Evolutionary conservation across 345 rosid species (phyloP).

Genomic region (thale cress (Arabidopsis thaliana)): DNA sequence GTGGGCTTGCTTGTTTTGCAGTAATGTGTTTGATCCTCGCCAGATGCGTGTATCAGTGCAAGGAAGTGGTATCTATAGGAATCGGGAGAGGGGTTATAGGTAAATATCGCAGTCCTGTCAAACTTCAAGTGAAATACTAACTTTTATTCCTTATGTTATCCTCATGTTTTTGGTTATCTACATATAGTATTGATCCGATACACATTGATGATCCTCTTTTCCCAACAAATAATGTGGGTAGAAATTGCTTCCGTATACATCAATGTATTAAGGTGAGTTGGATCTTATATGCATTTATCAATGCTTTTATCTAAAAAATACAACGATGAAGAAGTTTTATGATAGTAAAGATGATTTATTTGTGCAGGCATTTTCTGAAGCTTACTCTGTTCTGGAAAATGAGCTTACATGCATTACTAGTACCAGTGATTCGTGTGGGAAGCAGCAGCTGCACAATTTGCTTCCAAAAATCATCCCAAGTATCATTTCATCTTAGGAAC

Average conservation of each 20-base stretch:
- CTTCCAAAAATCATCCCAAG: slow-evolving; percentile 86
- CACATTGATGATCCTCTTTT: slow-evolving; percentile 96
- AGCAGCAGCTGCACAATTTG: slow-evolving; percentile 51
- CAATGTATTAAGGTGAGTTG: slow-evolving; percentile 90
- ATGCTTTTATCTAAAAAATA: neutral
- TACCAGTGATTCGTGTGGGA: slow-evolving; percentile 52
- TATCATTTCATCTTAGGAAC: slow-evolving; percentile 47
- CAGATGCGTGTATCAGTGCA: slow-evolving; percentile 94
- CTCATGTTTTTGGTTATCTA: slow-evolving; percentile 31
- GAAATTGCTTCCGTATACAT: slow-evolving; percentile 98
- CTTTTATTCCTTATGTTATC: slow-evolving; percentile 21
- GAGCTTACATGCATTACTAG: slow-evolving; percentile 63
- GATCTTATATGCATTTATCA: slow-evolving; percentile 26
- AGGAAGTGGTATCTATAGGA: slow-evolving; percentile 88
- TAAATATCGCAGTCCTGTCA: slow-evolving; percentile 45
- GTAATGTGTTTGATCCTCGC: slow-evolving; percentile 99
- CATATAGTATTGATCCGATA: slow-evolving; percentile 86
- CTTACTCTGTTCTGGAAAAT: slow-evolving; percentile 79
- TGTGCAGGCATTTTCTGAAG: slow-evolving; percentile 95
- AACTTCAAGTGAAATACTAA: slow-evolving; percentile 25
- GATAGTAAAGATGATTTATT: slow-evolving; percentile 21
- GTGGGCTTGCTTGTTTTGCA: slow-evolving; percentile 45
- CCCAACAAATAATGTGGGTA: slow-evolving; percentile 92
- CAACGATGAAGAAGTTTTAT: neutral
- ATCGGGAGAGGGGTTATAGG: slow-evolving; percentile 94